Evolutionary conservation across 805 yeast species (phyloP).

Genomic region (Nematodospora valgi): DNA sequence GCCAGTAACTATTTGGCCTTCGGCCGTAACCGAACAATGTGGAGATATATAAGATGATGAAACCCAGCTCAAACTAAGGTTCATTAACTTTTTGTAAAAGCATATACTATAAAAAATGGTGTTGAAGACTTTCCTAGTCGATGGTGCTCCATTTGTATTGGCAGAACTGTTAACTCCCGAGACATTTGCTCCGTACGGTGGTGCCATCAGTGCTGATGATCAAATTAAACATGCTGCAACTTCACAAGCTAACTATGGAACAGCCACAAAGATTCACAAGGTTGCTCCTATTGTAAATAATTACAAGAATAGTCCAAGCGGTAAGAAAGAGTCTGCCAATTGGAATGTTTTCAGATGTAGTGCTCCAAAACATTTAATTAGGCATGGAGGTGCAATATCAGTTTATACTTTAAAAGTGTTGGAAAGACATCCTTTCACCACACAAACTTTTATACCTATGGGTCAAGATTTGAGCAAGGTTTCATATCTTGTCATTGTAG

Average conservation of each 20-base stretch:
- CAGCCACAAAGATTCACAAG: conserved; percentile 73
- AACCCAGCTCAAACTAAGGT: too few relatives aligned
- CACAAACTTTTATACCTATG: conserved; percentile 92
- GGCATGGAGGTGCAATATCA: conserved; percentile 12
- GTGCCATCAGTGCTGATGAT: conserved; percentile 73
- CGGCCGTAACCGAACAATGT: too few relatives aligned
- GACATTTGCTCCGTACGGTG: conserved; percentile 66
- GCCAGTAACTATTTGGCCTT: too few relatives aligned
- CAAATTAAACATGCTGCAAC: conserved; percentile 49
- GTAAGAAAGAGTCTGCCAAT: conserved; percentile 53
- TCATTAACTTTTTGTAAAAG: neutral
- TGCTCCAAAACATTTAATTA: conserved; percentile 64
- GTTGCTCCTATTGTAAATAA: conserved; percentile 66
- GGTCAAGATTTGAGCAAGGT: conserved; percentile 50
- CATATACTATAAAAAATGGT: conserved; percentile 32
- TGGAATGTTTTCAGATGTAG: conserved; percentile 83
- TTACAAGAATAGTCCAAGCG: conserved; percentile 46
- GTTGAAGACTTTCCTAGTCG: conserved; percentile 35
- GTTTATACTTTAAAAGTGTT: conserved; percentile 52
- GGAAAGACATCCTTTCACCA: conserved; percentile 85
- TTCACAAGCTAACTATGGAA: conserved; percentile 82
- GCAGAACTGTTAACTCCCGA: conserved; percentile 66
- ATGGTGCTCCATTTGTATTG: conserved; percentile 19
- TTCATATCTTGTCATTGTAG: conserved; percentile 81
- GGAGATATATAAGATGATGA: too few relatives aligned